Conservation (phyloP, 371 early-diverging fungal species). For the Mucor circinelloides region DNA sequence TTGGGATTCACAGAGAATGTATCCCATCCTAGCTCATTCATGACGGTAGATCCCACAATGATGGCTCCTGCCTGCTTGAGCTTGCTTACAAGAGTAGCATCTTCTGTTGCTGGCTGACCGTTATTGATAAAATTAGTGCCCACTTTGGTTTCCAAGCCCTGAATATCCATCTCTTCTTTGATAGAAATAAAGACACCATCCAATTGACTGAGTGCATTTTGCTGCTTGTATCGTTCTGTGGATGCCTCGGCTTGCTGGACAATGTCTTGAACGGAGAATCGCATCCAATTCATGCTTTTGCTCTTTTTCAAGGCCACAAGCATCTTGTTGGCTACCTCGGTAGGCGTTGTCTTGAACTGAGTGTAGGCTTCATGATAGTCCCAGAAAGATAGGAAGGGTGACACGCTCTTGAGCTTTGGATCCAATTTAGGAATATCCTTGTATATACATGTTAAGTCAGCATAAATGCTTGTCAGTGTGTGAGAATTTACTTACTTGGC, state of each 20-base stretch:
- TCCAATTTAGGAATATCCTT: slow-evolving; percentile 6
- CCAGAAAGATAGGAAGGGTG: slow-evolving; percentile 38
- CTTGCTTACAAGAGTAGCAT: slow-evolving; percentile 51
- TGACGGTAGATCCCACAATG: slow-evolving; percentile 61
- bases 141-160: slow-evolving; percentile 54
- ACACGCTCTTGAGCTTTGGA: slow-evolving; percentile 15
- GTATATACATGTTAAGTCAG: background rate
- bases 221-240: slow-evolving; percentile 55
- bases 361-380: slow-evolving; percentile 41
- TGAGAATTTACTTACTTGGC: background rate
- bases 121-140: slow-evolving; percentile 64
- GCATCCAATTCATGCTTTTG: slow-evolving; percentile 38
- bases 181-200: slow-evolving; percentile 51
- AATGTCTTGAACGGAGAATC: slow-evolving; percentile 43
- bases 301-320: slow-evolving; percentile 17
- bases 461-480: background rate
- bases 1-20: slow-evolving; percentile 55
- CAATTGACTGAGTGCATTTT: slow-evolving; percentile 61
- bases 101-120: slow-evolving; percentile 47
- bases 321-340: slow-evolving; percentile 30
- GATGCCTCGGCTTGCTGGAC: slow-evolving; percentile 62
- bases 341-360: slow-evolving; percentile 29
- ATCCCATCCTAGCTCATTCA: slow-evolving; percentile 72
- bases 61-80: slow-evolving; percentile 62
- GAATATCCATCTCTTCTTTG: slow-evolving; percentile 43